These are phyloP conservation scores for Orbilia oligospora DNA, from an alignment of 2,329 filamentous ascomycete genomes.

Conservation along the genomic window DNA sequence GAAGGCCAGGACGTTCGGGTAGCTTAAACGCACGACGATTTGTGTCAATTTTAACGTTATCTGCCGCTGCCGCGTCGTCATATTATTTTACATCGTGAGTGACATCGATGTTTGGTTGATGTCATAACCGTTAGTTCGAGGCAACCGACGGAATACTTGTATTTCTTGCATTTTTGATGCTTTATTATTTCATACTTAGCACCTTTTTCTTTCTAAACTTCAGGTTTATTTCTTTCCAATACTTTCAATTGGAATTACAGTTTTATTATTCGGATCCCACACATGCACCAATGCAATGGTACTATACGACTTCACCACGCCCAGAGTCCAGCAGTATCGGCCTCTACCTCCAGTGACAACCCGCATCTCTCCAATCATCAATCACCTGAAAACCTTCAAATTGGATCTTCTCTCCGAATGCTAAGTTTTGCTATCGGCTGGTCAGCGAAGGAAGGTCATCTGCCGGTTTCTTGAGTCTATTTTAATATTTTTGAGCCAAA, in stretches of 20 bases:
- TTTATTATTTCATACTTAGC: neutral
- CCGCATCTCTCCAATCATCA: neutral
- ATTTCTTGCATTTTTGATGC: neutral
- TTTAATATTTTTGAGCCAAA: constrained; percentile 33
- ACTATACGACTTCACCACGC: neutral
- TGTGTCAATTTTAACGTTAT: constrained; percentile 59
- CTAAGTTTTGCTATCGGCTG: constrained; percentile 36
- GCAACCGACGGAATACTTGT: constrained; percentile 20
- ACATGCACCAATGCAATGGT: too few species aligned
- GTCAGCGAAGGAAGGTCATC: constrained; percentile 44
- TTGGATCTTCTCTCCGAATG: constrained; percentile 17
- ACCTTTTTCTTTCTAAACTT: neutral
- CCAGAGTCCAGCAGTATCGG: neutral
- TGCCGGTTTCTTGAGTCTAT: constrained; percentile 30
- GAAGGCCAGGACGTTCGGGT: constrained; percentile 28
- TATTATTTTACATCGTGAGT: constrained; percentile 11
- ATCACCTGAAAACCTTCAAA: constrained; percentile 9
- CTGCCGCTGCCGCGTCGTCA: constrained; percentile 16
- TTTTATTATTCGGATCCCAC: neutral
- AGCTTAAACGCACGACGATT: constrained; percentile 57
- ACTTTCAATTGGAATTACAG: neutral
- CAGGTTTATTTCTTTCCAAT: neutral
- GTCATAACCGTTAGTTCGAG: neutral
- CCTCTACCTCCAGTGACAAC: neutral
- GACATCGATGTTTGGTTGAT: neutral